Percentiles rank a stretch among this genome's conserved stretches.
Evolutionary conservation across 345 rosid genomes (phyloP).

Genomic region (Salix udensis): DNA sequence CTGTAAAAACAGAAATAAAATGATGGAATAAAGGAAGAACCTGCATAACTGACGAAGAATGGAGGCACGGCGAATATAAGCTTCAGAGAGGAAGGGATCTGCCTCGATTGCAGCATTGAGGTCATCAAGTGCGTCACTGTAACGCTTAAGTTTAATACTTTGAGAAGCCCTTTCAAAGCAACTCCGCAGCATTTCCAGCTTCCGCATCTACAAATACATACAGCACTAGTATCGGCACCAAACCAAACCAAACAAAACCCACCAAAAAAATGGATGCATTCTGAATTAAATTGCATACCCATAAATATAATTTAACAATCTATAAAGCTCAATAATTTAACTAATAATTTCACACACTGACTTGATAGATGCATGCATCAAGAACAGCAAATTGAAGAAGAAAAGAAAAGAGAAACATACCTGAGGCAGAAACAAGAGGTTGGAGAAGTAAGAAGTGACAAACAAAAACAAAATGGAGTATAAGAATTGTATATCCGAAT

Average conservation of each 20-base stretch:
- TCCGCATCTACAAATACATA: constrained; percentile 51
- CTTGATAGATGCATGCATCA: neutral
- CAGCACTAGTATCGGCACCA: neutral
- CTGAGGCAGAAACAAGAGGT: constrained; percentile 85
- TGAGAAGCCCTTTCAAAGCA: constrained; percentile 74
- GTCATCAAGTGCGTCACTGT: constrained; percentile 85
- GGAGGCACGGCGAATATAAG: constrained; percentile 72
- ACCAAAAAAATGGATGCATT: no score
- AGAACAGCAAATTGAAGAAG: neutral
- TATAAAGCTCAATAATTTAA: no score
- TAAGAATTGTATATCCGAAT: constrained; percentile 45
- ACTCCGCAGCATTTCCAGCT: constrained; percentile 56
- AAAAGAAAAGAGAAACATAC: constrained; percentile 21
- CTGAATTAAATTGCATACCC: no score
- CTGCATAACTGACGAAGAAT: constrained; percentile 88
- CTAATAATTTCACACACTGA: no score
- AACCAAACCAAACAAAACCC: neutral
- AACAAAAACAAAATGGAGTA: constrained; percentile 68
- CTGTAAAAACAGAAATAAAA: neutral
- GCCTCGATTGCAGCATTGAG: constrained; percentile 89
- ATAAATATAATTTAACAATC: no score
- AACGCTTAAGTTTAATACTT: constrained; percentile 72
- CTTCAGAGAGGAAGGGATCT: constrained; percentile 86
- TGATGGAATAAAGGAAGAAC: constrained; percentile 25
- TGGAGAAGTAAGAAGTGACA: constrained; percentile 87